These are phyloP conservation scores for Penicillium egyptiacum DNA, from an alignment of 495 filamentous ascomycete genomes.

Conservation along the genomic window DNA sequence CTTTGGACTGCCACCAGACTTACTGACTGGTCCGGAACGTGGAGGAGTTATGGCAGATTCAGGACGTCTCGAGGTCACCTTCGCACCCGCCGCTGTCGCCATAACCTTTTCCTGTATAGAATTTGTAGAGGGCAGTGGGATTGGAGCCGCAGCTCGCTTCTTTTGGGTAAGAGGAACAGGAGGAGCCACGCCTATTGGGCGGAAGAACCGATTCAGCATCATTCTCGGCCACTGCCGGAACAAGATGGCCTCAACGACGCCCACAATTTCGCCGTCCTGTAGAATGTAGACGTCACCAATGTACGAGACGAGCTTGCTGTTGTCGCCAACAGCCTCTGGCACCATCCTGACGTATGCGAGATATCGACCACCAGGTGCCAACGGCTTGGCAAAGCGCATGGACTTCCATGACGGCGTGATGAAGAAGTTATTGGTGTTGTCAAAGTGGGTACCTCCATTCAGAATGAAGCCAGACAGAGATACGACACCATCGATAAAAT, in stretches of 20 bases:
- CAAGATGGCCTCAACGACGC: not conserved
- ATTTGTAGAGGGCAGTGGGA: not conserved
- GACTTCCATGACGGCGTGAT: slow-evolving; percentile 42
- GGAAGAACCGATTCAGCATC: slow-evolving; percentile 1
- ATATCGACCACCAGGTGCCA: slow-evolving; percentile 20
- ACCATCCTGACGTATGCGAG: slow-evolving; percentile 1
- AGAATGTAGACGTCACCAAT: slow-evolving; percentile 1
- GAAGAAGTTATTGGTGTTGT: slow-evolving; percentile 47
- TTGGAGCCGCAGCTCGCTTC: not conserved
- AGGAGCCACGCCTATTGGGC: not conserved
- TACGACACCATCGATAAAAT: slow-evolving; percentile 50
- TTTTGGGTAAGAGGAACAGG: not conserved
- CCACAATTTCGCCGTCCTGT: slow-evolving; percentile 1
- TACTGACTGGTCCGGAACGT: not conserved
- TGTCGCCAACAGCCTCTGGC: not conserved
- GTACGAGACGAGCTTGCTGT: not conserved
- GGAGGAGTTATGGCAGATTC: not conserved
- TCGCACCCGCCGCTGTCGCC: not conserved
- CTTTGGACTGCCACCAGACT: not conserved
- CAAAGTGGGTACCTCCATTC: slow-evolving; percentile 48
- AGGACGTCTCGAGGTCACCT: not conserved
- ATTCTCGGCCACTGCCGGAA: not conserved
- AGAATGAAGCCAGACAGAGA: slow-evolving; percentile 55
- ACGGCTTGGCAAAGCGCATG: slow-evolving; percentile 27
- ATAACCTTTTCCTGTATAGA: not conserved